phyloP scores from a whole-genome alignment of 805 yeast genomes.

The Candida ascalaphidarum region DNA sequence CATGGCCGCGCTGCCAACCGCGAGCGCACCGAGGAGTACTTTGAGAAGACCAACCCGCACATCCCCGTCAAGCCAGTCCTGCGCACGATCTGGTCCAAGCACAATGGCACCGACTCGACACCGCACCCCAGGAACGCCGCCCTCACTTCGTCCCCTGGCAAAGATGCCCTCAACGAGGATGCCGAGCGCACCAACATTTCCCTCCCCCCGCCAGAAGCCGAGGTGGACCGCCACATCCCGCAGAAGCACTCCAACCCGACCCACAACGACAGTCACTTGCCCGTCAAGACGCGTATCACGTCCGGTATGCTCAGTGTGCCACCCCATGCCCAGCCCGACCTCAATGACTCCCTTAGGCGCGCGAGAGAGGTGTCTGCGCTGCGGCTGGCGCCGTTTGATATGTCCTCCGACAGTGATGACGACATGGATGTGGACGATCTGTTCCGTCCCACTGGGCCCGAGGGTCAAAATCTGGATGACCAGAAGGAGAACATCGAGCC shows the following conservation, averaged over 20 bases:
- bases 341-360: no score
- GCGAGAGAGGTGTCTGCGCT: no score
- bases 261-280: constrained; percentile 4
- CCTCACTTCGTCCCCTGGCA: no score
- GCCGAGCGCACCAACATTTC: constrained; percentile 15
- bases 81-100: constrained; percentile 3
- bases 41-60: constrained; percentile 13
- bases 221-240: constrained; percentile 17
- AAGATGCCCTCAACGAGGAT: constrained; percentile 1
- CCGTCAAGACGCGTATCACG: constrained; percentile 20
- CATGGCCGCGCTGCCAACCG: constrained; percentile 11
- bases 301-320: constrained; percentile 29
- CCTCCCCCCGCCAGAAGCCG: constrained; percentile 27
- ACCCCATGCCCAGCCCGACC: no score
- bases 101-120: background rate
- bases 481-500: no score
- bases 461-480: no score
- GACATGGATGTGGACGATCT: no score
- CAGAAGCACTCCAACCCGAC: constrained; percentile 10
- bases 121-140: no score
- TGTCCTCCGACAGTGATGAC: no score
- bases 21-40: constrained; percentile 12
- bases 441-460: no score
- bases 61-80: constrained; percentile 12
- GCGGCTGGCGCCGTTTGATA: no score